Evolutionary conservation across 768 basidiomycete genomes (phyloP), one percentile per base, ranked within the genome.

Genomic region (Lentinula guzmanii): DNA sequence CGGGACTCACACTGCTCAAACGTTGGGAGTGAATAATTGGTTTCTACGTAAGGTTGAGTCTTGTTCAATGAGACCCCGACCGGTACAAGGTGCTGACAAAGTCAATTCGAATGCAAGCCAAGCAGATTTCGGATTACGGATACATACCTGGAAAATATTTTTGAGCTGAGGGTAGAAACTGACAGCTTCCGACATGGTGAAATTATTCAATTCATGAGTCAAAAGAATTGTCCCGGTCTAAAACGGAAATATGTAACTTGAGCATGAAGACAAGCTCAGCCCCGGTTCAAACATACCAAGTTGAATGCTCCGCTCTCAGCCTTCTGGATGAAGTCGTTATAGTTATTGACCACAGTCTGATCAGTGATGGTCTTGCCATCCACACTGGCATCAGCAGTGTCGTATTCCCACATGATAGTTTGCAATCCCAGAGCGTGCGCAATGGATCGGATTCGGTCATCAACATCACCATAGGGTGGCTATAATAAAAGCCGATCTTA

Each of bases 381-480:
- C n/a, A 52, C 56, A 34, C 37, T 50, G 91, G 90, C 93, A 71
- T 94, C 58, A 1, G 16, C 48, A 7, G 45, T 48, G 66, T 89
- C 86, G 62, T 80, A 84, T 66, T 77, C 71, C 91, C 92, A 93
- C 54, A 93, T 76, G 68, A 93, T 78, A 2, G 89, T 89, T 13
- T 80, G 81, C 16, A 93, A 74, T 39, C 85, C 85, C 65, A 93
- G 83, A 6, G 79, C 84, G 33, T 83, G 69, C 3, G 87, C 84
- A 61, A 93, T 87, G 41, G 82, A 76, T 39, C 91, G 83, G 43
- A 93, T 84, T 56, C 91, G 88, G 71, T 88, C 86, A 46, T 93
- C 91, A n/a, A 87, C 75, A 62, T 88, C 86, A 52, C 86, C 87
- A 62, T 74, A 87, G 1, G 86, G 86, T 41, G 86, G 85, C 82